Base-by-base conservation (phyloP, 2,329 filamentous ascomycete species). In the Aureobasidium melanogenum region DNA sequence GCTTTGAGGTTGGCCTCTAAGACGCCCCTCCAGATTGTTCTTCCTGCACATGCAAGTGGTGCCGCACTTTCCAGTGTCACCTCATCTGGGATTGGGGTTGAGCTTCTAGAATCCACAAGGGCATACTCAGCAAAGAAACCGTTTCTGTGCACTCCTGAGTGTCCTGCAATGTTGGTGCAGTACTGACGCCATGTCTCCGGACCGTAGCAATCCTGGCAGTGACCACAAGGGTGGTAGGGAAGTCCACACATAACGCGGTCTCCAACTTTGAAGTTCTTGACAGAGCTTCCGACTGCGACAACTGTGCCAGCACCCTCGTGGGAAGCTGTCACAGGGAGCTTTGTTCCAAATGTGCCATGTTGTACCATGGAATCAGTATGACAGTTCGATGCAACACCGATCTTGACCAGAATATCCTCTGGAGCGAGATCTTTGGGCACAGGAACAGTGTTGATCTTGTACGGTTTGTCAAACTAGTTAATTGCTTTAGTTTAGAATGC, bases 341-440 rank as follows among this genome's bases (percentile, higher is more conserved):
- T 60, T 0, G 76, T 75, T 7, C 68, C 70, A 68, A 85, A 80
- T 48, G 76, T 70, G 51, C 83, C 83, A 1, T 73, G 67, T 7
- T 67, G 66, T 4, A 84, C 81, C 80, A 85, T 83, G 63, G 71
- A 70, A 72, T 86, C 84, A 0, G 84, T 86, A 73, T 87, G 84
- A 73, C 84, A 86, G 67, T 84, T 78, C 1, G 81, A 84, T 10
- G 81, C 83, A 17, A 82, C 82, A 60, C 81, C 82, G 56, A 84
- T 74, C 69, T 83, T 84, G 67, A 86, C 75, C 38, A 86, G 77
- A n/a, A 87, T 72, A 64, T 86, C 83, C 64, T 80, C 67, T 0
- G 79, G 75, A 5, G 72, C 69, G 17, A 84, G 77, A 19, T 66
- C 51, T 9, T 70, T 69, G 7, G 82, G 82, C 0, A 80, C 76